Percentiles rank a stretch among this genome's conserved stretches.
phyloP scores from a whole-genome alignment of 306 rosid species.

The Dalbergia cultrata region DNA sequence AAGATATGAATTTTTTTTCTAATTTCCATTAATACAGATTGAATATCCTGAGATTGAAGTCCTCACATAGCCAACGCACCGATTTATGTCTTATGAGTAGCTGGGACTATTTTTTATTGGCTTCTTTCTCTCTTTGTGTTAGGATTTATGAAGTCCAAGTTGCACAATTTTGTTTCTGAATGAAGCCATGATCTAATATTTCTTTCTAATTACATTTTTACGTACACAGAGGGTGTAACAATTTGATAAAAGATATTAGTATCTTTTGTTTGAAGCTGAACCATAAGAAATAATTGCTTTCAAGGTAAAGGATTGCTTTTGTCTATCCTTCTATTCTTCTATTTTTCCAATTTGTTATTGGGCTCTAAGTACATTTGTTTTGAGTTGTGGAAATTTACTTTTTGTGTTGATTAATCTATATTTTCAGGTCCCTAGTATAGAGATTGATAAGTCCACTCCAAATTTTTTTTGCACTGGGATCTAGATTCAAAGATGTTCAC shows the following conservation, averaged over 20 bases:
- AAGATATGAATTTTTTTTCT: background rate
- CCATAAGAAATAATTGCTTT: conserved; percentile 93
- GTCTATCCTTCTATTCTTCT: background rate
- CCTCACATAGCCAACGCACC: conserved; percentile 85
- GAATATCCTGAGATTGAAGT: conserved; percentile 99
- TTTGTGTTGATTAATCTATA: conserved; percentile 24
- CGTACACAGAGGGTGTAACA: conserved; percentile 76
- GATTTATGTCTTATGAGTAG: conserved; percentile 98
- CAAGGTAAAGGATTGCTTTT: conserved; percentile 69
- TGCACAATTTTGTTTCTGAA: background rate
- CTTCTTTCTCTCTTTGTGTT: background rate
- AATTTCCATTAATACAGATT: conserved; percentile 60
- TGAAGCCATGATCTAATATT: conserved; percentile 15
- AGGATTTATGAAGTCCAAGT: background rate
- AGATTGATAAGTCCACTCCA: conserved; percentile 90
- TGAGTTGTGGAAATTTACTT: conserved; percentile 12
- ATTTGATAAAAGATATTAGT: conserved; percentile 84
- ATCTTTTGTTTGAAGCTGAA: conserved; percentile 90
- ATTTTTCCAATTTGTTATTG: background rate
- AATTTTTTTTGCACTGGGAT: conserved; percentile 98
- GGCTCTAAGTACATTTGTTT: background rate
- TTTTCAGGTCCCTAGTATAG: conserved; percentile 92
- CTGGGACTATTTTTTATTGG: conserved; percentile 49
- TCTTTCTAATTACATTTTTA: conserved; percentile 20
- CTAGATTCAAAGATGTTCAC: conserved; percentile 98